Base-by-base conservation (phyloP, 2,329 filamentous ascomycete genomes). In the Neonectria hederae region DNA sequence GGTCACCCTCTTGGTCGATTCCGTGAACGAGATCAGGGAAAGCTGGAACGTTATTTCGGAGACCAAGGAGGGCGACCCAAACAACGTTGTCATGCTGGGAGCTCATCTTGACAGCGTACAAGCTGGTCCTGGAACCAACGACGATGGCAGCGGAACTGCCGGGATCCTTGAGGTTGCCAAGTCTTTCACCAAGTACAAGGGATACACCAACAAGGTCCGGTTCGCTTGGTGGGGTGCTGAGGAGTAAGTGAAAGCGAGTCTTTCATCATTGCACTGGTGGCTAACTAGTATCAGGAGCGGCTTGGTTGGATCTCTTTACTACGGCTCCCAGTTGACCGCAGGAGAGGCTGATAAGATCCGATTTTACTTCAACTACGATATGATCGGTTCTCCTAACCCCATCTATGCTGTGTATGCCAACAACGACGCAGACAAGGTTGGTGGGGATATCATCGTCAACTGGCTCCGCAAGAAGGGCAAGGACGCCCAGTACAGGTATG, bases 361-460 rank as follows among this genome's bases (percentile, higher is more conserved):
- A 2, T 86, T 91, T 32, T 90, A 90, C 80, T 86, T 91, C 75
- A 90, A 92, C 80, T 90, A 89, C 72, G 89, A 92, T 77, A 92
- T 92, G 90, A 89, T 91, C 60, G 82, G 79, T n/a, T 83, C 81
- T 17, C 75, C 76, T 4, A 70, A 74, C n/a, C 78, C 82, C 11
- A 67, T 72, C 43, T 83, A 77, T 70, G 72, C 70, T 57, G 76
- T 84, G 8, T 81, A 83, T 59, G 74, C 79, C 46, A 77, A 79
- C 65, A 77, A 75, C 28, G 77, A 81, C 21, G 81, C 75, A 9
- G 79, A 83, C 66, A 67, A 73, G 46, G 65, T 74, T 42, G 81
- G 79, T 28, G 78, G 78, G 28, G 57, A 74, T 35, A 70, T 73
- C 38, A 69, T 83, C 21, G 57, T 74, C 60, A 76, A 78, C 54